Evolutionary conservation across 805 yeast species (phyloP).

Genomic region (Jamesozyma lodderae): DNA sequence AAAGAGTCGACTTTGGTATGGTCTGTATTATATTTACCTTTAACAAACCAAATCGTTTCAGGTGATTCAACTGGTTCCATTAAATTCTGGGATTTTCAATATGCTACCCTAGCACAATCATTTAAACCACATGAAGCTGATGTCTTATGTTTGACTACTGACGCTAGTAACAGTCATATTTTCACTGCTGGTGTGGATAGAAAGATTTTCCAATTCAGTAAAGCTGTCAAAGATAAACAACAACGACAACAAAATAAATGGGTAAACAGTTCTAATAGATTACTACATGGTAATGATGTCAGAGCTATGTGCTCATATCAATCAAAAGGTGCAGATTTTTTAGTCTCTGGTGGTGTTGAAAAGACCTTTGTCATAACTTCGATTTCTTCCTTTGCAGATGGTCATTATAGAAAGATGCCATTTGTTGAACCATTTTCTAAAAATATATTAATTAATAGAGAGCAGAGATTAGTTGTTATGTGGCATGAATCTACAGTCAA

Average conservation of each 20-base stretch:
- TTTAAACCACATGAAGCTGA: slow-evolving; percentile 87
- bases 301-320: slow-evolving; percentile 67
- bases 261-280: slow-evolving; percentile 66
- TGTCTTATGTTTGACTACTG: slow-evolving; percentile 62
- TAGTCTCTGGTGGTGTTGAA: slow-evolving; percentile 82
- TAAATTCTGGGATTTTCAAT: slow-evolving; percentile 83
- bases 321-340: slow-evolving; percentile 54
- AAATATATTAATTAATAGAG: slow-evolving; percentile 40
- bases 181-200: slow-evolving; percentile 93
- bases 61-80: slow-evolving; percentile 96
- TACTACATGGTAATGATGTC: slow-evolving; percentile 79
- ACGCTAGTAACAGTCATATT: slow-evolving; percentile 49
- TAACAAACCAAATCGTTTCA: slow-evolving; percentile 67
- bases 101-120: slow-evolving; percentile 68
- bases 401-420: slow-evolving; percentile 63
- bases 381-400: slow-evolving; percentile 55
- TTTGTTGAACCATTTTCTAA: slow-evolving; percentile 46
- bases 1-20: slow-evolving; percentile 86
- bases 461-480: slow-evolving; percentile 48
- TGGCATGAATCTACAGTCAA: slow-evolving; percentile 78
- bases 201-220: slow-evolving; percentile 64
- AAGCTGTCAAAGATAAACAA: slow-evolving; percentile 14
- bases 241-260: slow-evolving; percentile 38
- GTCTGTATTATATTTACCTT: slow-evolving; percentile 62
- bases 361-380: slow-evolving; percentile 56